Percentiles rank a stretch among this genome's conserved stretches.
These are phyloP conservation scores for Neoboletus brunneissimus DNA, from an alignment of 768 basidiomycete genomes.

Conservation along the genomic window DNA sequence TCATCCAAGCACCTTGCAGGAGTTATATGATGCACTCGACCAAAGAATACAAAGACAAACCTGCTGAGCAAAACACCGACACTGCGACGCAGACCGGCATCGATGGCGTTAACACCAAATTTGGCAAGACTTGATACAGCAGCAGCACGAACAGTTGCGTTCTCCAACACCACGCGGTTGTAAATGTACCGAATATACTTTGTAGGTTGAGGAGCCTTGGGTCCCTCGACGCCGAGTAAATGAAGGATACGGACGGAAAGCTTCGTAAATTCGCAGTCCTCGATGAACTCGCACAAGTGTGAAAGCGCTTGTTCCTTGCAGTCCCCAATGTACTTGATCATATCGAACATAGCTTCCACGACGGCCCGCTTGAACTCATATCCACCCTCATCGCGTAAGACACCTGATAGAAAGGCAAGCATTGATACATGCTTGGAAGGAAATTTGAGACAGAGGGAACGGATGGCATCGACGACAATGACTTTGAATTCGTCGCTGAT, in stretches of 20 bases:
- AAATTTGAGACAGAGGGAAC: constrained; percentile 98
- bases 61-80: constrained; percentile 83
- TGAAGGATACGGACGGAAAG: constrained; percentile 96
- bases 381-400: constrained; percentile 96
- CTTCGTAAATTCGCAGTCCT: constrained; percentile 99
- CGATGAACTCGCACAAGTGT: constrained; percentile 98
- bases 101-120: constrained; percentile 88
- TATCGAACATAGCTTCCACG: constrained; percentile 99
- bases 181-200: constrained; percentile 99
- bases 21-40: constrained; percentile 1
- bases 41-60: constrained; percentile 38
- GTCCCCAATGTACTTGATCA: constrained; percentile 97
- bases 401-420: constrained; percentile 95
- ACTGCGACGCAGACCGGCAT: constrained; percentile 76
- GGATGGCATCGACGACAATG: constrained; percentile 98
- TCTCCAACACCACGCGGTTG: constrained; percentile 98
- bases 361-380: constrained; percentile 99
- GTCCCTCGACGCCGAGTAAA: constrained; percentile 92
- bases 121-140: constrained; percentile 94
- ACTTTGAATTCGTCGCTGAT: constrained; percentile 99
- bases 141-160: constrained; percentile 95
- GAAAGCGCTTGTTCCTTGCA: constrained; percentile 97
- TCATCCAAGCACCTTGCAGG: constrained; percentile 84
- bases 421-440: constrained; percentile 95
- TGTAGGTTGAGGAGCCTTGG: constrained; percentile 91